Conservation (phyloP, 495 filamentous ascomycete genomes). For the Penicillium flavigenum region DNA sequence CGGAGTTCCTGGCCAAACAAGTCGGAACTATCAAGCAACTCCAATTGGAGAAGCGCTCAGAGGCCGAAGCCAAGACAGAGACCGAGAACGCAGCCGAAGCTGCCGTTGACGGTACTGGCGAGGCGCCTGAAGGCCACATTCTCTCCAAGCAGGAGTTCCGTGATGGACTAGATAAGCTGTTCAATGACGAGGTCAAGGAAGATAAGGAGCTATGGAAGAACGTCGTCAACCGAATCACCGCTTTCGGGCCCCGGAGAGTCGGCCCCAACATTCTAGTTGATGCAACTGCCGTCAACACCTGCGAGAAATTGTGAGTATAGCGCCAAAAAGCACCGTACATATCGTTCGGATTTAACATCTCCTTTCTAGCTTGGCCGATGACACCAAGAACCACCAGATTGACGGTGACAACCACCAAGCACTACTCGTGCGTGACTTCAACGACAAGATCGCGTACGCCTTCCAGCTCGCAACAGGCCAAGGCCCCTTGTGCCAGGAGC, state of each 20-base stretch:
- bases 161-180: slow-evolving; percentile 62
- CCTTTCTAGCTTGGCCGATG: slow-evolving; percentile 36
- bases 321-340: neutral
- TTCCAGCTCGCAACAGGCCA: slow-evolving; percentile 92
- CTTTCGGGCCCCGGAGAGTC: slow-evolving; percentile 82
- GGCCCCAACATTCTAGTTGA: slow-evolving; percentile 93
- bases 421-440: slow-evolving; percentile 70
- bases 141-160: slow-evolving; percentile 75
- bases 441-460: slow-evolving; percentile 85
- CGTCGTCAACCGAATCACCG: slow-evolving; percentile 75
- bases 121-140: slow-evolving; percentile 50
- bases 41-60: slow-evolving; percentile 62
- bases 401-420: slow-evolving; percentile 45
- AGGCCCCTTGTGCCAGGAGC: slow-evolving; percentile 90
- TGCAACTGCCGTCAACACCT: slow-evolving; percentile 67
- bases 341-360: slow-evolving; percentile 17
- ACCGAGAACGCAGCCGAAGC: slow-evolving; percentile 37
- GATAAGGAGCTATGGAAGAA: slow-evolving; percentile 74
- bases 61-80: slow-evolving; percentile 40
- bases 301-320: slow-evolving; percentile 67
- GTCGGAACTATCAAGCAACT: slow-evolving; percentile 73
- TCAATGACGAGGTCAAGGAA: slow-evolving; percentile 58
- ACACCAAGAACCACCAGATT: slow-evolving; percentile 36
- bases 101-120: slow-evolving; percentile 43
- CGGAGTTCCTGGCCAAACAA: slow-evolving; percentile 82